These are phyloP conservation scores for Physocladia obscura DNA, from an alignment of 192 early-diverging fungal genomes.

Conservation along the genomic window DNA sequence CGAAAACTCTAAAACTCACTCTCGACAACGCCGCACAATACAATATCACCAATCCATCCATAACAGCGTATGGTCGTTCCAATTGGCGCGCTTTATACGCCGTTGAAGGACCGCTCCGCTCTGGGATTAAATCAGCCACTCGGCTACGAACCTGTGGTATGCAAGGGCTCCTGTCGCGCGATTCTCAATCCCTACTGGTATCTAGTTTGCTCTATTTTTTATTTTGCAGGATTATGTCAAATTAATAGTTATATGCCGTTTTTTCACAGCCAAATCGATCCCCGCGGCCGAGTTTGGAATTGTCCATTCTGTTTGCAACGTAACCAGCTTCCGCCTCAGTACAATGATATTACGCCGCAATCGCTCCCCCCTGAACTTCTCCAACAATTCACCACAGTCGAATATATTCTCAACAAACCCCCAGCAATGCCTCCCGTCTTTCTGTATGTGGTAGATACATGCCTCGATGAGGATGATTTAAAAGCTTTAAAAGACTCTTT, in stretches of 20 bases:
- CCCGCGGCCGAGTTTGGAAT: constrained; percentile 94
- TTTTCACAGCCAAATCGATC: constrained; percentile 82
- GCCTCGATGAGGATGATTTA: constrained; percentile 91
- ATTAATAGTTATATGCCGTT: neutral
- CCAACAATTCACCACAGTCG: constrained; percentile 90
- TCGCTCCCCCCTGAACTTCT: constrained; percentile 93
- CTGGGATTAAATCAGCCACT: constrained; percentile 60
- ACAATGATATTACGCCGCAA: constrained; percentile 88
- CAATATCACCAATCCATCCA: too few species aligned
- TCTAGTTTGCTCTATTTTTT: constrained; percentile 13
- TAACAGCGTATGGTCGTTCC: constrained; percentile 83
- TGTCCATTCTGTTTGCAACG: constrained; percentile 98
- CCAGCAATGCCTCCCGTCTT: constrained; percentile 89
- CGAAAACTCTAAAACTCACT: too few species aligned
- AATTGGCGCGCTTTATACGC: constrained; percentile 89
- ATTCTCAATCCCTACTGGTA: constrained; percentile 98
- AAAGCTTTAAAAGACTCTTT: constrained; percentile 93
- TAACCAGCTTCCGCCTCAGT: constrained; percentile 96
- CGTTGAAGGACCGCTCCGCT: constrained; percentile 78
- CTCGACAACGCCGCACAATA: too few species aligned
- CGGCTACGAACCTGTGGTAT: constrained; percentile 96
- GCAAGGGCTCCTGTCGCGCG: constrained; percentile 90
- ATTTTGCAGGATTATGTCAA: neutral
- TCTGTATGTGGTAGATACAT: constrained; percentile 95
- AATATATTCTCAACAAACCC: constrained; percentile 86